These are phyloP conservation scores for Citrullus colocynthis DNA, from an alignment of 306 rosid genomes.

Conservation along the genomic window DNA sequence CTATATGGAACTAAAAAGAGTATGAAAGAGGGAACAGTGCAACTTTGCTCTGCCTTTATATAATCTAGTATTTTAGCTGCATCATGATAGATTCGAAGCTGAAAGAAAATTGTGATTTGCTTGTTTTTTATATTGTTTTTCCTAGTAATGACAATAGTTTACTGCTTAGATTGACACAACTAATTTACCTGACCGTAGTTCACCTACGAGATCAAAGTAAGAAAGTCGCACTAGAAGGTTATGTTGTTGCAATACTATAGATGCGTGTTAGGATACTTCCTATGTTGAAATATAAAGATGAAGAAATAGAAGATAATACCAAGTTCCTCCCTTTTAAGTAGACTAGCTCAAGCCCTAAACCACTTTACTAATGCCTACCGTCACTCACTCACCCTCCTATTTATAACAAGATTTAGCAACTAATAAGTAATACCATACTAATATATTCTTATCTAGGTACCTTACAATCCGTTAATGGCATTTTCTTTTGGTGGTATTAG, in stretches of 20 bases:
- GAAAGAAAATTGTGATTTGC: neutral
- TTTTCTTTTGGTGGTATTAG: constrained; percentile 42
- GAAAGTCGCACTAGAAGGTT: neutral
- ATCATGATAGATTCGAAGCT: neutral
- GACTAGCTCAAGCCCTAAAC: too few species aligned
- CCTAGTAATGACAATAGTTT: neutral
- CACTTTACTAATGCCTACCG: too few species aligned
- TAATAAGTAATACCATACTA: too few species aligned
- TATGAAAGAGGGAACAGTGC: neutral
- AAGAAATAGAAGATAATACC: too few species aligned
- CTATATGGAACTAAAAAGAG: neutral
- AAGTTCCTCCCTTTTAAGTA: too few species aligned
- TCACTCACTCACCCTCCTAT: too few species aligned
- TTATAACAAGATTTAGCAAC: too few species aligned
- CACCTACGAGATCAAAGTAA: neutral
- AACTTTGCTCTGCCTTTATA: neutral
- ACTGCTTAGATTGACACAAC: neutral
- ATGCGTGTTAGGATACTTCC: too few species aligned
- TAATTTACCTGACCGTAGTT: neutral
- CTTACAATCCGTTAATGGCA: neutral
- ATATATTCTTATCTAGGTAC: too few species aligned
- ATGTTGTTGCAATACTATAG: neutral
- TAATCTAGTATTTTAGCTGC: neutral
- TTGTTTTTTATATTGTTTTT: neutral
- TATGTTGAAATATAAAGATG: too few species aligned